Conservation (phyloP, 1,284 basidiomycete species). For the Sparassis latifolia region DNA sequence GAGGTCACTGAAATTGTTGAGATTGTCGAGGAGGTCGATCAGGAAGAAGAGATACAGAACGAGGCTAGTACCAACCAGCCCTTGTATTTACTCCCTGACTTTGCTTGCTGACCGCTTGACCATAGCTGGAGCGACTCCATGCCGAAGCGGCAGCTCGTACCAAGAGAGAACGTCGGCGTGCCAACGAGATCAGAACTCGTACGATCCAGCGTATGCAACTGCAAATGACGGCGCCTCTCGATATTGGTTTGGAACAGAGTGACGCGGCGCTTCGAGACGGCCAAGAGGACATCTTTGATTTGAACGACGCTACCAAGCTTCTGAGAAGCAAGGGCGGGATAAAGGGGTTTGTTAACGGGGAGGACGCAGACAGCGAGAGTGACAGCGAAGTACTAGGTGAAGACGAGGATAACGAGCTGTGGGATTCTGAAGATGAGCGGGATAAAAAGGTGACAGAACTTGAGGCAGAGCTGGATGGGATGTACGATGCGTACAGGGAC, state of each 20-base stretch:
- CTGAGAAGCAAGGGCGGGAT: constrained; percentile 37
- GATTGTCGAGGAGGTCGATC: constrained; percentile 72
- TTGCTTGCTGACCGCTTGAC: neutral
- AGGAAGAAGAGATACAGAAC: constrained; percentile 82
- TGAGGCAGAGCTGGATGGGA: constrained; percentile 81
- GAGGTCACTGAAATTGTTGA: constrained; percentile 76
- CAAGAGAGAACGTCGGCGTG: constrained; percentile 80
- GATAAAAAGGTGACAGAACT: constrained; percentile 60
- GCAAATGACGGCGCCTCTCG: constrained; percentile 94
- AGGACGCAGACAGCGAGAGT: constrained; percentile 34
- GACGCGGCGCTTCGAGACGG: constrained; percentile 66
- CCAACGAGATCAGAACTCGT: constrained; percentile 85
- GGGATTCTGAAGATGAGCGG: constrained; percentile 68
- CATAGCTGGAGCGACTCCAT: constrained; percentile 79
- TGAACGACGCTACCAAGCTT: constrained; percentile 55
- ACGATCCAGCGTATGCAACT: constrained; percentile 95
- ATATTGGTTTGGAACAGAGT: constrained; percentile 87
- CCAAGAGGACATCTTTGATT: constrained; percentile 84
- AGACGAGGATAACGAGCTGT: constrained; percentile 41
- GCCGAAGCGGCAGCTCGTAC: constrained; percentile 68
- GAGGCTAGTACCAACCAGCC: constrained; percentile 49
- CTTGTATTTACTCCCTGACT: neutral
- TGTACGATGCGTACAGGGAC: constrained; percentile 87
- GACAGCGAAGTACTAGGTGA: constrained; percentile 32
- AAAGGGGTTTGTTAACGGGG: constrained; percentile 42